A percentile compares a stretch with the other conserved stretches of the same genome.
Evolutionary conservation across 2,329 filamentous ascomycete species (phyloP).

Genomic region (Alternaria arborescens): DNA sequence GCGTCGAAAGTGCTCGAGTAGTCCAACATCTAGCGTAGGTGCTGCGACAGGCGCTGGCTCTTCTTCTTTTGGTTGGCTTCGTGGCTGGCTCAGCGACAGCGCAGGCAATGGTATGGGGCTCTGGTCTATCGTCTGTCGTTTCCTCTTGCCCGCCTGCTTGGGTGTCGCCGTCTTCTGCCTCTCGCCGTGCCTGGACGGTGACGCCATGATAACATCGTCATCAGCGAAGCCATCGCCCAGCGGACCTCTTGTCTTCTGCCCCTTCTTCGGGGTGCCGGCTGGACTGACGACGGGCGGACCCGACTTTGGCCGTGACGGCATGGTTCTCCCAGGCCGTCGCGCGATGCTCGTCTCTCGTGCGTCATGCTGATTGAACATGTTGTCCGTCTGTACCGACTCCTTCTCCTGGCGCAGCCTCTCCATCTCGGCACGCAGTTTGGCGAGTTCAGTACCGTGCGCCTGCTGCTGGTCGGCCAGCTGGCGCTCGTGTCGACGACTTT

Average conservation of each 20-base stretch:
- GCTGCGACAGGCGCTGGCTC: slow-evolving; percentile 26
- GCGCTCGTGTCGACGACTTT: slow-evolving; percentile 68
- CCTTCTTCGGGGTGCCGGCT: slow-evolving; percentile 67
- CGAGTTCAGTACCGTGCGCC: slow-evolving; percentile 69
- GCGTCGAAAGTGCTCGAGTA: slow-evolving; percentile 50
- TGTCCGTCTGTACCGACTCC: slow-evolving; percentile 71
- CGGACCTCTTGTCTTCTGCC: slow-evolving; percentile 63
- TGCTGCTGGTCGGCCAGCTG: slow-evolving; percentile 70
- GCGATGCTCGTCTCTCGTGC: slow-evolving; percentile 64
- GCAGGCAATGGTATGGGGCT: slow-evolving; percentile 68
- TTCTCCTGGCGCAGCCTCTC: slow-evolving; percentile 72
- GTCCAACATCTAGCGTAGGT: slow-evolving; percentile 31
- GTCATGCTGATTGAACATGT: slow-evolving; percentile 77
- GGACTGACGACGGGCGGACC: slow-evolving; percentile 36
- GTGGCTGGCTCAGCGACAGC: slow-evolving; percentile 58
- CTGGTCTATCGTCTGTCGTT: slow-evolving; percentile 67
- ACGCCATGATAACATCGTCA: slow-evolving; percentile 64
- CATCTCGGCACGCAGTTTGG: slow-evolving; percentile 69
- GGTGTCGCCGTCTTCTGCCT: slow-evolving; percentile 66
- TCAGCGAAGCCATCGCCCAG: slow-evolving; percentile 82
- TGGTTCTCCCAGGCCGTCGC: slow-evolving; percentile 51
- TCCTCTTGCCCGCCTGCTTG: slow-evolving; percentile 71
- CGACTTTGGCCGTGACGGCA: slow-evolving; percentile 38
- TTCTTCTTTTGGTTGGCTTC: slow-evolving; percentile 49
- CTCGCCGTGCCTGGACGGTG: slow-evolving; percentile 61